Percentiles rank a stretch among this genome's conserved stretches.
Evolutionary conservation across 495 filamentous ascomycete species (phyloP).

Genomic region (Tuber umbilicatum): DNA sequence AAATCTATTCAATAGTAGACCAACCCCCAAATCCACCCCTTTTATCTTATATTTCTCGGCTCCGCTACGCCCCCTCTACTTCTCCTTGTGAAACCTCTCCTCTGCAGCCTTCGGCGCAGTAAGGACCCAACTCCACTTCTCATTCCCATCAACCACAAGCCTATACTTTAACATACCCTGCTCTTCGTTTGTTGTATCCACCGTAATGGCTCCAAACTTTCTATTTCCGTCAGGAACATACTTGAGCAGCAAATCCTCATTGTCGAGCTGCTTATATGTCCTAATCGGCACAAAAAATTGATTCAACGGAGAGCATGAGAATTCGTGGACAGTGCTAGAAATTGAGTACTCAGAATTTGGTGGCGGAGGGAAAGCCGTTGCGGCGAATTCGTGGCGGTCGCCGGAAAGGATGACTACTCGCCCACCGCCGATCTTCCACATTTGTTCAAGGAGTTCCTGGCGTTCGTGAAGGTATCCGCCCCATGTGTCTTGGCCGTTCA

Average conservation of each 20-base stretch:
- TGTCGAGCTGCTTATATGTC: slow-evolving; percentile 70
- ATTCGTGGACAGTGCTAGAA: slow-evolving; percentile 64
- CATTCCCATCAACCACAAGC: slow-evolving; percentile 71
- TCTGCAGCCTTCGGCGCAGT: slow-evolving; percentile 45
- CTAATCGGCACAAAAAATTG: slow-evolving; percentile 89
- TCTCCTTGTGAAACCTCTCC: slow-evolving; percentile 18
- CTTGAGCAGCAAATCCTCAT: slow-evolving; percentile 73
- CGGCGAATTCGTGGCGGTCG: slow-evolving; percentile 91
- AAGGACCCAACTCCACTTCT: slow-evolving; percentile 64
- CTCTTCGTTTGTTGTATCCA: slow-evolving; percentile 57
- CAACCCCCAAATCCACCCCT: background rate
- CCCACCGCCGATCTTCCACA: slow-evolving; percentile 74
- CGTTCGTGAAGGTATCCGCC: slow-evolving; percentile 79
- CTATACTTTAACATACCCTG: slow-evolving; percentile 68
- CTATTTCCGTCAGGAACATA: slow-evolving; percentile 79
- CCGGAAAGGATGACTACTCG: slow-evolving; percentile 77
- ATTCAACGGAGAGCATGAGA: slow-evolving; percentile 76
- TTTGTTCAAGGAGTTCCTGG: slow-evolving; percentile 69
- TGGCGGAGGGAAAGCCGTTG: slow-evolving; percentile 52
- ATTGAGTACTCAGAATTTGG: slow-evolving; percentile 41
- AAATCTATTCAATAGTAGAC: background rate
- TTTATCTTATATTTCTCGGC: slow-evolving; percentile 3
- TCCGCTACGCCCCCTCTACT: slow-evolving; percentile 24
- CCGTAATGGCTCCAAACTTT: slow-evolving; percentile 86
- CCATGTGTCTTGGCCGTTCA: slow-evolving; percentile 79